Evolutionary conservation across 2,329 filamentous ascomycete species (phyloP).

Genomic region (Cordyceps pruinosa): DNA sequence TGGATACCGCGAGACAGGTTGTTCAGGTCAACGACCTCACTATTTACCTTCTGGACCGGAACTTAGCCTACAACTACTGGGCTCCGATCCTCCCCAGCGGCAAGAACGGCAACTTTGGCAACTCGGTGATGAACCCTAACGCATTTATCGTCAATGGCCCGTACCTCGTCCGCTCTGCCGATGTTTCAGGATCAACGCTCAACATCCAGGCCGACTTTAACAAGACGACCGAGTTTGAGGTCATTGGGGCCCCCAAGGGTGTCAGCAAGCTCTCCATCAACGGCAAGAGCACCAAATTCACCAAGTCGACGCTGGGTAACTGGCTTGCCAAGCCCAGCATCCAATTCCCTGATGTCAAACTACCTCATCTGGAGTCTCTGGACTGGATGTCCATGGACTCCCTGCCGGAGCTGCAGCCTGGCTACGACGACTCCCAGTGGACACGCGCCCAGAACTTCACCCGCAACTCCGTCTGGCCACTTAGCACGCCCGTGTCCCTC

Average conservation of each 20-base stretch:
- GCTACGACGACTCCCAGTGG: constrained; percentile 35
- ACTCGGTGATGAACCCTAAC: constrained; percentile 16
- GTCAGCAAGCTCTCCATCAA: constrained; percentile 37
- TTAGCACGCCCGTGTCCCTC: constrained; percentile 55
- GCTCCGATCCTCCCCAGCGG: constrained; percentile 40
- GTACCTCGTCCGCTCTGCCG: constrained; percentile 53
- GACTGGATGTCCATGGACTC: constrained; percentile 16
- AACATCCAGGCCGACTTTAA: constrained; percentile 64
- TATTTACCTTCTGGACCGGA: constrained; percentile 36
- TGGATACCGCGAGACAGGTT: background rate
- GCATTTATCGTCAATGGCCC: constrained; percentile 51
- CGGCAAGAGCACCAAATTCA: constrained; percentile 26
- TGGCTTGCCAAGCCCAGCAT: constrained; percentile 28
- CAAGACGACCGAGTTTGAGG: constrained; percentile 54
- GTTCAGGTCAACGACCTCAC: background rate
- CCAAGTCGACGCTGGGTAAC: constrained; percentile 29
- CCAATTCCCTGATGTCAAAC: background rate
- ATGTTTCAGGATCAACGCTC: constrained; percentile 44
- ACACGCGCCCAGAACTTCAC: constrained; percentile 30
- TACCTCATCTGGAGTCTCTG: constrained; percentile 2
- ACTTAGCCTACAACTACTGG: constrained; percentile 59
- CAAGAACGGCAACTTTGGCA: constrained; percentile 13
- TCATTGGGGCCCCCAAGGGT: constrained; percentile 50
- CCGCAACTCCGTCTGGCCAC: constrained; percentile 20
- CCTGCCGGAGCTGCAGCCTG: constrained; percentile 14